Evolutionary conservation across 306 rosid species (phyloP).

Genomic region (Rosa multiflora): DNA sequence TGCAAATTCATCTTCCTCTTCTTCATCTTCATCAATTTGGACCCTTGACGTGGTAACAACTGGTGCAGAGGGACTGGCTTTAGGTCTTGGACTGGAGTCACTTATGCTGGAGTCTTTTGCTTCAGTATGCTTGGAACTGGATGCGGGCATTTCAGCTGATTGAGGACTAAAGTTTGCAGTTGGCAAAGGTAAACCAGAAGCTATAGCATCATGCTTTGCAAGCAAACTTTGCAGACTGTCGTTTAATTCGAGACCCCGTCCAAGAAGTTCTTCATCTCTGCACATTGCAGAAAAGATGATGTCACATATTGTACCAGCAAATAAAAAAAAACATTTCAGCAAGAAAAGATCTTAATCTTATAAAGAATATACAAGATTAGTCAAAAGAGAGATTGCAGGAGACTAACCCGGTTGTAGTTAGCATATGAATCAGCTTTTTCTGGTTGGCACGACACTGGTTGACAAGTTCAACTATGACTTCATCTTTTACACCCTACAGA

Average conservation of each 20-base stretch:
- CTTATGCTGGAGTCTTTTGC: conserved; percentile 38
- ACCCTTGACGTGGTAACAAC: conserved; percentile 32
- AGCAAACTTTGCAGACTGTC: conserved; percentile 81
- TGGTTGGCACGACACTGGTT: conserved; percentile 83
- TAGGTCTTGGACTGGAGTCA: conserved; percentile 45
- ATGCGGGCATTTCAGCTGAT: conserved; percentile 37
- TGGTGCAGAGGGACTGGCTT: conserved; percentile 37
- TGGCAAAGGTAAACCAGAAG: conserved; percentile 74
- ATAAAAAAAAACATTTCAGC: background rate
- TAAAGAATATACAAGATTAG: background rate
- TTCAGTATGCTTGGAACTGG: conserved; percentile 49
- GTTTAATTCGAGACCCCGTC: conserved; percentile 83
- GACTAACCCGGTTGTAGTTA: conserved; percentile 93
- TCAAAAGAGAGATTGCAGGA: background rate
- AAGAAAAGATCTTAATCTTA: background rate
- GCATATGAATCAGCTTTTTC: conserved; percentile 95
- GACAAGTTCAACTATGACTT: conserved; percentile 84
- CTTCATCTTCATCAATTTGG: conserved; percentile 68
- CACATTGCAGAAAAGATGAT: conserved; percentile 20
- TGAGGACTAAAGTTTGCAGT: conserved; percentile 44
- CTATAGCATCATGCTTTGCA: conserved; percentile 87
- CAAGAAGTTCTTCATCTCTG: conserved; percentile 96
- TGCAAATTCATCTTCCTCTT: conserved; percentile 92
- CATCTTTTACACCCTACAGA: conserved; percentile 80
- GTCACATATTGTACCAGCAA: conserved; percentile 13